Base-by-base conservation (phyloP, 257 asterid genomes). In the Coffea eugenioides region DNA sequence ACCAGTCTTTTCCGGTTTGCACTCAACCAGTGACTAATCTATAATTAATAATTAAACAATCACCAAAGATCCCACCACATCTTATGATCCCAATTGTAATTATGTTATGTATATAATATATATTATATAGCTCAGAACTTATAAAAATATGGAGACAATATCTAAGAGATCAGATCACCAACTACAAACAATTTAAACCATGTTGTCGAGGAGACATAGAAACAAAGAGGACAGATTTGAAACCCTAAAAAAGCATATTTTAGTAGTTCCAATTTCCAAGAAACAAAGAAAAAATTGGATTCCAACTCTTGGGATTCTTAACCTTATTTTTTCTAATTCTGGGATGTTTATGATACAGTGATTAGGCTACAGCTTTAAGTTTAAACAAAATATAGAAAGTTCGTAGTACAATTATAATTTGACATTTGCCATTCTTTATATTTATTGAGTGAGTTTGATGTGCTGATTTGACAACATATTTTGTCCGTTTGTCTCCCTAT, bases 401-500 rank as follows among this genome's bases (percentile, higher is more conserved):
- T 54, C 14, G 66, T 61, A 27, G 25, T 25, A 41, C 20, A 39
- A 49, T 6, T 31, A 59, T 59, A 41, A 48, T 73, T 27, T 78
- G 27, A 49, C 8, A 49, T 12, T 65, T 66, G 27, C 61, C 54
- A 45, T 71, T 59, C 25, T 51, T 45, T 7, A 39, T 41, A 72
- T 46, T 69, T 65, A 77, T 27, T 51, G 51, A 45, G 71, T 84
- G 86, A 77, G 79, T 20, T 73, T 71, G 83, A 82, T 86, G 56
- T 85, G 90, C 80, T 74, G 91, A 88, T 80, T 87, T 82, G 91
- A 91, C 92, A 82, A 86, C 92, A 89, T 82, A 80, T 69, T 80
- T 81, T 91, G 94, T 91, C 96, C 77, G 73, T 79, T 81, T 91
- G 92, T 89, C 91, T 82, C 90, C 90, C 90, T 80, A 77, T 83